Conservation (phyloP, 2,329 filamentous ascomycete genomes). For the Colletotrichum salicis region DNA sequence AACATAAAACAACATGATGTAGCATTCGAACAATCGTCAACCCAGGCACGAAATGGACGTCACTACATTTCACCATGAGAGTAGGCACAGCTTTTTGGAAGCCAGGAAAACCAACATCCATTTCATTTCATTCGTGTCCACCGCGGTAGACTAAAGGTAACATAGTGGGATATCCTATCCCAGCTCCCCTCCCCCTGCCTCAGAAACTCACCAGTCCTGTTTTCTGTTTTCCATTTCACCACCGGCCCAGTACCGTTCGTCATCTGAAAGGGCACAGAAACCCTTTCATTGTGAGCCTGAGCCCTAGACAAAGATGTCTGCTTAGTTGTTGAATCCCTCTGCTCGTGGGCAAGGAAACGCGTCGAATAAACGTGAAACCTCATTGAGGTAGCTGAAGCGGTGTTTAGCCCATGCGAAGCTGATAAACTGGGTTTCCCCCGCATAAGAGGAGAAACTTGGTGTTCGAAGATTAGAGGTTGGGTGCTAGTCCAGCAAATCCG, state of each 20-base stretch:
- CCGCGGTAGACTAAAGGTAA: constrained; percentile 15
- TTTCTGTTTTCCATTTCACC: constrained; percentile 10
- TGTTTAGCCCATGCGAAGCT: background rate
- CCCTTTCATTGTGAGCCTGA: background rate
- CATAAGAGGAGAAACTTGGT: background rate
- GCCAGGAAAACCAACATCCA: constrained; percentile 31
- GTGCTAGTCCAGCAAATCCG: constrained; percentile 18
- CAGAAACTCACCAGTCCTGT: constrained; percentile 4
- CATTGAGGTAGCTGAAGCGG: background rate
- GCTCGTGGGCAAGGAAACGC: background rate
- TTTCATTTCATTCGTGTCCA: constrained; percentile 37
- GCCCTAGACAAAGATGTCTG: background rate
- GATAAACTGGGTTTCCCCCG: background rate
- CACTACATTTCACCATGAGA: background rate
- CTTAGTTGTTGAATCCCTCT: background rate
- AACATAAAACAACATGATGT: too few species aligned
- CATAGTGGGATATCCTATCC: constrained; percentile 3
- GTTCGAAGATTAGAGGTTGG: constrained; percentile 11
- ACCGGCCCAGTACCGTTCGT: background rate
- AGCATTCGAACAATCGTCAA: too few species aligned
- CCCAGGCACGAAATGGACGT: background rate
- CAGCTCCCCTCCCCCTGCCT: background rate
- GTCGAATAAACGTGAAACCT: background rate
- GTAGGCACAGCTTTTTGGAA: background rate
- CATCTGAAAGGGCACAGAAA: background rate